Base-by-base conservation (phyloP, 1,139 yeast species). In the Wickerhamomyces sp. region DNA sequence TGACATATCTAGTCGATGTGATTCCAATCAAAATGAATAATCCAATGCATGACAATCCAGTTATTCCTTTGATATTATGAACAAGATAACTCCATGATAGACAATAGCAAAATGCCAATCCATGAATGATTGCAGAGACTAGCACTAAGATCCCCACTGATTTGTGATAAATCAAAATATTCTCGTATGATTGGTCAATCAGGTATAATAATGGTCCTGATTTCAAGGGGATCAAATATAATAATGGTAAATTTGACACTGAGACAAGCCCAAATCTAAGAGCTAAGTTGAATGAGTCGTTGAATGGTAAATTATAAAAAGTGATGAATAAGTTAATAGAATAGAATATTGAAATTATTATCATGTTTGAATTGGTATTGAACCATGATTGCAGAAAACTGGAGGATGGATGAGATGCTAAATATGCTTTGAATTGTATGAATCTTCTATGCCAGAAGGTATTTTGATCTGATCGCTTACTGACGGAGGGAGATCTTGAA, bases 221-320 rank as follows among this genome's bases (percentile, higher is more conserved):
- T 20, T 54, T 54, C 20, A 54, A 34, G 2, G 58, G 58, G 6
- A 54, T 38, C 19, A 54, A 33, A 36, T 52, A 52, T n/a, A 54
- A 25, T 22, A 54, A 24, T 9, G 58, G 57, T 5, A 54, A 29
- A n/a, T 54, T 54, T 10, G 54, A 45, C 1, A 48, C 50, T 2
- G 56, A 46, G 3, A 52, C 50, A 14, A 51, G 41, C 1, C 58
- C 58, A 8, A 55, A 40, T n/a, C 58, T 33, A 1, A 52, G 28
- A 7, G 54, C 48, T 15, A 51, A 31, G 29, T 51, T 51, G 43
- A 52, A 52, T 2, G 54, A 41, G 31, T 51, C 51, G 29, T 51
- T 42, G 22, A 46, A 26, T 13, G 52, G 57, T 16, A 52, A 30
- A 6, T 47, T 42, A 19, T 46, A 40, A 4, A 48, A 22, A 3